Evolutionary conservation across 306 rosid genomes (phyloP), one percentile per base, ranked within the genome.

Genomic region (Erythrophleum fordii): DNA sequence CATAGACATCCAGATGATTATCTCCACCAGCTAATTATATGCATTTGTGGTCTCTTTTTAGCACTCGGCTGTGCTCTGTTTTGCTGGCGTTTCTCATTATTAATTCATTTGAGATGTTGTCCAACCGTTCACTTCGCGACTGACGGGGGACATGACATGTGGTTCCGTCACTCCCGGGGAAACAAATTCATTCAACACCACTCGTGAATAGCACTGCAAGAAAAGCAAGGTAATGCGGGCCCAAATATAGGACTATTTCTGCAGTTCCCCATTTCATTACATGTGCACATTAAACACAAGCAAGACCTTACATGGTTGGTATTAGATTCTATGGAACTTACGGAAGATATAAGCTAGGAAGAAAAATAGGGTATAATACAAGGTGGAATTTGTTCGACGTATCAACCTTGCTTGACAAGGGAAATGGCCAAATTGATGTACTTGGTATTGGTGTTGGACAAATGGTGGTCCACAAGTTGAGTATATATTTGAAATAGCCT

Each of bases 401-500:
- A 10, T 77, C 74, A 83, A 4, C n/a, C 35, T 35, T 23, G 80
- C 72, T 64, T 86, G 20, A 87, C 45, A 1, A 95, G 82, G 22
- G 97, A 81, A 78, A 89, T 5, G 25, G 91, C 91, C 77, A 91
- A 80, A 81, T 89, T 91, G 64, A 81, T 60, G 82, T 86, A 86
- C 23, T 84, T 89, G 83, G 92, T 60, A 29, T 49, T 49, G 2
- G 42, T 51, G 1, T 64, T 80, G 1, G 92, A 80, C 29, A 92
- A 73, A 62, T 92, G 85, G 62, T 84, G 58, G 7, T 68, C 85
- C 35, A 92, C 89, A 3, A 90, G 71, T 5, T 65, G 0, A 1
- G 68, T 83, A 42, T 67, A 89, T 11, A 86, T 77, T 11, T 41
- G 37, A 72, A 95, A 95, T 3, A 95, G 64, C 0, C 69, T 87